These are phyloP conservation scores for Calonectria hawksworthii DNA, from an alignment of 2,329 filamentous ascomycete species.

Conservation along the genomic window DNA sequence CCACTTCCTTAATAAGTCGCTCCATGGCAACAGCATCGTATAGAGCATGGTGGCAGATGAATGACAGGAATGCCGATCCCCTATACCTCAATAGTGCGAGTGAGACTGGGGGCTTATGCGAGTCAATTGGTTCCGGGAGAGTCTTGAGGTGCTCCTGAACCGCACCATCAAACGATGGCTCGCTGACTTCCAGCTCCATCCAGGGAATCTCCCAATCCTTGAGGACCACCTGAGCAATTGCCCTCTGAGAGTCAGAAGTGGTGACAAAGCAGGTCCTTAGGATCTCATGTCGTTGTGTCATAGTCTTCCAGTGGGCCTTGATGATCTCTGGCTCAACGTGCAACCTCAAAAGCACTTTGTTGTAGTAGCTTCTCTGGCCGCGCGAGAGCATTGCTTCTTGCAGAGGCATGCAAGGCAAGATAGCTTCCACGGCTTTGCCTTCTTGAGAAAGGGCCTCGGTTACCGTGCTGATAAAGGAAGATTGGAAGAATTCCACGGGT, in stretches of 20 bases:
- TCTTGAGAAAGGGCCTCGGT: slow-evolving; percentile 48
- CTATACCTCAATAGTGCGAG: slow-evolving; percentile 56
- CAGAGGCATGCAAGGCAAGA: slow-evolving; percentile 87
- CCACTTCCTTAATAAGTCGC: slow-evolving; percentile 78
- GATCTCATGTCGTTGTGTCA: slow-evolving; percentile 79
- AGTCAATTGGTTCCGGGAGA: slow-evolving; percentile 59
- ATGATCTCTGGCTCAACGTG: slow-evolving; percentile 64
- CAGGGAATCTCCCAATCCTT: slow-evolving; percentile 58
- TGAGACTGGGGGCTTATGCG: slow-evolving; percentile 60
- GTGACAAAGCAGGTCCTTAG: slow-evolving; percentile 82
- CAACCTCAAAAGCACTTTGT: slow-evolving; percentile 77
- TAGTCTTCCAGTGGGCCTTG: slow-evolving; percentile 70
- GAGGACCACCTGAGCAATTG: slow-evolving; percentile 82
- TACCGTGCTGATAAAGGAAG: slow-evolving; percentile 45
- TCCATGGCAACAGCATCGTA: slow-evolving; percentile 88
- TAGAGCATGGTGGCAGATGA: slow-evolving; percentile 81
- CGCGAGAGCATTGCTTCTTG: slow-evolving; percentile 87
- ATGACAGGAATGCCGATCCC: slow-evolving; percentile 57
- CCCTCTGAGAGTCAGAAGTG: slow-evolving; percentile 70
- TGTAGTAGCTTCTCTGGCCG: slow-evolving; percentile 74
- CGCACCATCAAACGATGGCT: slow-evolving; percentile 52
- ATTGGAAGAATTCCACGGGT: slow-evolving; percentile 43
- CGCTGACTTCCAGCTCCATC: slow-evolving; percentile 51
- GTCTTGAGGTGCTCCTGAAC: slow-evolving; percentile 56
- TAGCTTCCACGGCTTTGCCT: slow-evolving; percentile 59